Evolutionary conservation across 805 yeast genomes (phyloP), one percentile per base, ranked within the genome.

Genomic region (Monosporozyma aerobia): DNA sequence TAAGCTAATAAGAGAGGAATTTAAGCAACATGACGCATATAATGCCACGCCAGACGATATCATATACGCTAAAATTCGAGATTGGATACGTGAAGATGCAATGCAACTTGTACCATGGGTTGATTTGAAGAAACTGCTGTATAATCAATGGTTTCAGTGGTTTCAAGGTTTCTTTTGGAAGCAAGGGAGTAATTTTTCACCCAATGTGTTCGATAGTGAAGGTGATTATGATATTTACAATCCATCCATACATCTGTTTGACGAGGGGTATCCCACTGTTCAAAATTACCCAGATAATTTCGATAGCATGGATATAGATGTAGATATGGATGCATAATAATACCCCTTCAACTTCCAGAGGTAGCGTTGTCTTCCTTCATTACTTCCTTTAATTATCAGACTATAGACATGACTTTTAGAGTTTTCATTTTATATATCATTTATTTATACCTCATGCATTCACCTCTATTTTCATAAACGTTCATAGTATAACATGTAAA

Each of bases 401-500:
- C 11, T 39, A 39, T 39, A 7, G 9, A 19, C 43, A 39, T 39
- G 25, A 19, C 23, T 39, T 39, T 39, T 39, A 39, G 23, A 39
- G 13, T 39, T 39, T 39, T 8, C 25, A 16, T 6, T 39, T 39
- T 39, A 39, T 39, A 22, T 22, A 39, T 19, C 25, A 39, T 39
- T 39, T 39, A 22, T 19, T 39, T 39, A 19, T 39, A 7, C 23
- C 43, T 6, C 5, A 16, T 23, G 29, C 16, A 35, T 35, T 35
- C 16, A 35, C 13, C 16, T 35, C 16, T 4, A 35, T 35, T 35
- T 35, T n/a, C 4, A 32, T 32, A 32, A 30, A 19, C 43, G 46
- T 16, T 90, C 96, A 63, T 87, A 94, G 62, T 87, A 85, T 51
- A 92, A 70, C 85, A 92, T 79, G 68, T 92, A 92, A 1, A 81